phyloP scores from a whole-genome alignment of 208 protist genomes.

The Leishmania aethiopica region DNA sequence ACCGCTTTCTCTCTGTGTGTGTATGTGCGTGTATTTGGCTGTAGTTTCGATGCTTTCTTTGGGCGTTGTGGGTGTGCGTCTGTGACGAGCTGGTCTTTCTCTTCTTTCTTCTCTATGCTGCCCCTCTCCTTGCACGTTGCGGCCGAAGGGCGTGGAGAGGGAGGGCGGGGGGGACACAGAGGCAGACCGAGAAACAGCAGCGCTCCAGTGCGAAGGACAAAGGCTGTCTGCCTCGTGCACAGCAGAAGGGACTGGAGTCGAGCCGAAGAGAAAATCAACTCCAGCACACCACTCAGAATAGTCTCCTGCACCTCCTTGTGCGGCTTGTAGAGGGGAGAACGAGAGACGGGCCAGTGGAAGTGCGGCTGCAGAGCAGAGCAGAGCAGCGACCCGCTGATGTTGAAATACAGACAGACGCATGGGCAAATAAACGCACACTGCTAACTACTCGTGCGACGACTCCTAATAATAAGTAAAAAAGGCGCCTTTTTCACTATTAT shows the following conservation, averaged over 20 bases:
- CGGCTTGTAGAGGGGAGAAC: background rate
- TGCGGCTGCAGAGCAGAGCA: background rate
- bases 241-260: background rate
- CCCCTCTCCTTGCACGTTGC: background rate
- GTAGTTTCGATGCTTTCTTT: no score
- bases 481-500: background rate
- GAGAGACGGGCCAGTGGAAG: background rate
- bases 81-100: background rate
- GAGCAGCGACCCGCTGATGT: background rate
- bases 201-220: background rate
- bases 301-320: background rate
- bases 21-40: background rate
- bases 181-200: background rate
- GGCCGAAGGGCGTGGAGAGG: background rate
- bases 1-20: background rate
- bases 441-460: background rate
- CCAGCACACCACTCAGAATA: background rate
- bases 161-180: background rate
- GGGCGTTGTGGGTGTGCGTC: background rate
- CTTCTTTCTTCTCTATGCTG: background rate
- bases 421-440: background rate
- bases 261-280: background rate
- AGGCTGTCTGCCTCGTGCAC: background rate
- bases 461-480: background rate
- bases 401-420: background rate